Evolutionary conservation across 495 filamentous ascomycete genomes (phyloP), one percentile per base, ranked within the genome.

Genomic region (Neurospora sp.): DNA sequence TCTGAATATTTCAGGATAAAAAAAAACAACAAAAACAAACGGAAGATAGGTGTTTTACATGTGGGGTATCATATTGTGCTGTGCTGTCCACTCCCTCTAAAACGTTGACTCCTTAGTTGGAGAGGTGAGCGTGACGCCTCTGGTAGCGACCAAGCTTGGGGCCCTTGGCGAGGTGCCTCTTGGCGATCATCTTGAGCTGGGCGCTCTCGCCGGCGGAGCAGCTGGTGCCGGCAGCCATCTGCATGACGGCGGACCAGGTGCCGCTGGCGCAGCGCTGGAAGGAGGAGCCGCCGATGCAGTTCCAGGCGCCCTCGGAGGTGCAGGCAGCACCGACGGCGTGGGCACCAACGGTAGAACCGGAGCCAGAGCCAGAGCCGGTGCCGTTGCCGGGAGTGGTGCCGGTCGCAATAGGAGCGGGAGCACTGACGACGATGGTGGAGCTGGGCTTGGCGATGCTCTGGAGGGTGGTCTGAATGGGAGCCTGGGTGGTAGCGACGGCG

Each of bases 251-350:
- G 10, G 88, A 86, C 91, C 90, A 92, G 40, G 78, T 71, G 8
- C 91, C 90, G 35, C 81, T 85, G 12, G 89, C 90, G 74, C 91
- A 93, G 74, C 90, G 85, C 79, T 89, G 87, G 83, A 87, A 93
- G 18, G 84, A 82, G 8, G 79, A 82, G 70, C 90, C 90, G 38
- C 77, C 82, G 41, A 91, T 83, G 78, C 91, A 93, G 82, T 91
- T 90, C 89, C 89, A 92, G 53, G 79, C 76, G 70, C 86, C 87
- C 76, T 90, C 87, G 53, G 79, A 65, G 35, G 77, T 81, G 83
- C 88, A 89, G 35, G 86, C 73, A 1, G 78, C 74, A 42, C 85
- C 83, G 8, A 76, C 73, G 1, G 78, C 69, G 45, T 79, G 72
- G 2, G 78, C 75, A 39, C 85, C 83, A 14, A 75, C 72, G 0